Percentiles rank a stretch among this genome's conserved stretches.
phyloP scores from a whole-genome alignment of 805 yeast genomes.

The Tetrapisispora pingtungensis region DNA sequence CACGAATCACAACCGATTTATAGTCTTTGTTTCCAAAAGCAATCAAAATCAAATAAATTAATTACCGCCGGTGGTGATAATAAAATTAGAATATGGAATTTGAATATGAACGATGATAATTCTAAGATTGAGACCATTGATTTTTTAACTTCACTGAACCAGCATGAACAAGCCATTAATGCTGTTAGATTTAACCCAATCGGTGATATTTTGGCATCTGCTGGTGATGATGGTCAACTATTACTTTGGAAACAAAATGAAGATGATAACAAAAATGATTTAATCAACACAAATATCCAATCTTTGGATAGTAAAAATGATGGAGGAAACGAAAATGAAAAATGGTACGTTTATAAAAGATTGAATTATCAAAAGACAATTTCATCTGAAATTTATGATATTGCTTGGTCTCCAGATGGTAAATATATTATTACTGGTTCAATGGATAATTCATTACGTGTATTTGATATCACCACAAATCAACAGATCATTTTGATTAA shows the following conservation, averaged over 20 bases:
- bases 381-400: conserved; percentile 74
- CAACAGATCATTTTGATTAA: conserved; percentile 30
- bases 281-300: neutral
- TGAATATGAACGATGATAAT: conserved; percentile 17
- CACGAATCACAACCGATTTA: conserved; percentile 66
- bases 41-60: conserved; percentile 28
- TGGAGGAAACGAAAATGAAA: conserved; percentile 42
- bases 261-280: conserved; percentile 8
- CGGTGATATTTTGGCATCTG: conserved; percentile 71
- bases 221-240: conserved; percentile 91
- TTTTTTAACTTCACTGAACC: conserved; percentile 69
- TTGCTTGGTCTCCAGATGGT: conserved; percentile 87
- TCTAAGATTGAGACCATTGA: conserved; percentile 41
- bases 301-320: conserved; percentile 4
- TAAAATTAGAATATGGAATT: conserved; percentile 57
- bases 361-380: conserved; percentile 39
- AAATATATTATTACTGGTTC: conserved; percentile 74
- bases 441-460: conserved; percentile 75
- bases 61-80: conserved; percentile 95
- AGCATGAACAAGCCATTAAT: conserved; percentile 92
- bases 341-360: conserved; percentile 47
- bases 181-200: conserved; percentile 66
- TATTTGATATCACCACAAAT: conserved; percentile 42
- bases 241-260: conserved; percentile 65
- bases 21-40: conserved; percentile 50